Evolutionary conservation across 2,329 filamentous ascomycete genomes (phyloP).

Genomic region (Colletotrichum sp.): DNA sequence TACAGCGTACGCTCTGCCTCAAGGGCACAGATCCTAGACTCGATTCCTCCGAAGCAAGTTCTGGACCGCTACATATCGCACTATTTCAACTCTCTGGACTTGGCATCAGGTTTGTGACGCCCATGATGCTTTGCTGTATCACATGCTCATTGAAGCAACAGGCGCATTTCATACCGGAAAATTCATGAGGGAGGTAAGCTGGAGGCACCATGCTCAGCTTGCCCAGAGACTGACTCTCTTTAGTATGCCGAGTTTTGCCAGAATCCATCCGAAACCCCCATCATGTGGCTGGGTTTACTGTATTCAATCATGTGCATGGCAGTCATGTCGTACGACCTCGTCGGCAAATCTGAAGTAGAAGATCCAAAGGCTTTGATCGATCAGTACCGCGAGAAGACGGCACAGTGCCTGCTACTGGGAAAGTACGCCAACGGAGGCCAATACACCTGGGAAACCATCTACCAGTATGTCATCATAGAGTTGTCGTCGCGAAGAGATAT

Average conservation of each 20-base stretch:
- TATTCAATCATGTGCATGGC: slow-evolving; percentile 51
- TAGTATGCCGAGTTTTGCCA: slow-evolving; percentile 52
- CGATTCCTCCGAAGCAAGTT: slow-evolving; percentile 33
- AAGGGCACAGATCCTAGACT: slow-evolving; percentile 34
- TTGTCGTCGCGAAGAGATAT: slow-evolving; percentile 22
- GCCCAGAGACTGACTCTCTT: background rate
- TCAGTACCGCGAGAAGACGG: slow-evolving; percentile 32
- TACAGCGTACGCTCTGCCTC: slow-evolving; percentile 32
- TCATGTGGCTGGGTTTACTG: slow-evolving; percentile 51
- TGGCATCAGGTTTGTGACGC: background rate
- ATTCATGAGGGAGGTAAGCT: background rate
- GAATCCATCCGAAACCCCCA: slow-evolving; percentile 35
- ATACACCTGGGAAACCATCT: slow-evolving; percentile 43
- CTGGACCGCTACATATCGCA: slow-evolving; percentile 38
- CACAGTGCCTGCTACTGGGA: slow-evolving; percentile 41
- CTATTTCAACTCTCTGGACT: slow-evolving; percentile 40
- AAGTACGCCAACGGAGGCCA: slow-evolving; percentile 47
- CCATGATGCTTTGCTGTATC: background rate
- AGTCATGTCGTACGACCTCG: slow-evolving; percentile 19
- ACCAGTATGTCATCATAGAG: slow-evolving; percentile 38
- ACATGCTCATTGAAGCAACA: background rate
- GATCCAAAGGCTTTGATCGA: background rate
- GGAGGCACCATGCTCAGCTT: background rate
- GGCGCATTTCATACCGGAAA: background rate
- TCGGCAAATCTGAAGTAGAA: slow-evolving; percentile 1